Conservation (phyloP, 331 rosid genomes). For the Phaseolus coccineus region DNA sequence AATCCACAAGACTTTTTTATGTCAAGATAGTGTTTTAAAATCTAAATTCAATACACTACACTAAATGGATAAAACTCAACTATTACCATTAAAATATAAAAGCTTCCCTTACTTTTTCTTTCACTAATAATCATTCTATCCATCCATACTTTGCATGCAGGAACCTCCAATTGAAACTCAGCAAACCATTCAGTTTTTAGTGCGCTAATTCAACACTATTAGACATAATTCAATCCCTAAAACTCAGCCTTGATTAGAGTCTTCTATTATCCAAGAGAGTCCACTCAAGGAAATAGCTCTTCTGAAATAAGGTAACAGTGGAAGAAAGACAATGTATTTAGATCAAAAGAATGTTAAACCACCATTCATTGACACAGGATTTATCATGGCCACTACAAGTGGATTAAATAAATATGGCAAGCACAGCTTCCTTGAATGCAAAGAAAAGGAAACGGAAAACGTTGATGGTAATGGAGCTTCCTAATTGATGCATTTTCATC, state of each 20-base stretch:
- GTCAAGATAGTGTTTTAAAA: background rate
- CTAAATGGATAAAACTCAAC: background rate
- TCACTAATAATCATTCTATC: background rate
- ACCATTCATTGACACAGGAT: background rate
- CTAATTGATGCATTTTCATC: constrained; percentile 10
- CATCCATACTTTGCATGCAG: background rate
- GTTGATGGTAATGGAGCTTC: background rate
- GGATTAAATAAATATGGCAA: background rate
- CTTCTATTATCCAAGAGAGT: background rate
- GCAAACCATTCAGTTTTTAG: background rate
- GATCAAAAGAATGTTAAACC: background rate
- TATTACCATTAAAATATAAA: background rate
- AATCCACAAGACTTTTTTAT: background rate
- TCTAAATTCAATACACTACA: background rate
- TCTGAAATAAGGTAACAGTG: background rate
- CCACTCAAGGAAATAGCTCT: background rate
- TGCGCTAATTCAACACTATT: background rate
- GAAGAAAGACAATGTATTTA: background rate
- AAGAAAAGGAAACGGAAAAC: background rate
- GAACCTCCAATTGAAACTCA: constrained; percentile 2
- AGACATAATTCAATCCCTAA: background rate
- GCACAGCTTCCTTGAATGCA: background rate
- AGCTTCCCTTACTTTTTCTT: background rate
- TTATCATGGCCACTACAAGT: background rate
- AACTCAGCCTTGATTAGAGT: background rate